A percentile compares a stretch with the other conserved stretches of the same genome.
Evolutionary conservation across 176 grass and related monocot species (phyloP).

Genomic region (Pontederia crassipes): DNA sequence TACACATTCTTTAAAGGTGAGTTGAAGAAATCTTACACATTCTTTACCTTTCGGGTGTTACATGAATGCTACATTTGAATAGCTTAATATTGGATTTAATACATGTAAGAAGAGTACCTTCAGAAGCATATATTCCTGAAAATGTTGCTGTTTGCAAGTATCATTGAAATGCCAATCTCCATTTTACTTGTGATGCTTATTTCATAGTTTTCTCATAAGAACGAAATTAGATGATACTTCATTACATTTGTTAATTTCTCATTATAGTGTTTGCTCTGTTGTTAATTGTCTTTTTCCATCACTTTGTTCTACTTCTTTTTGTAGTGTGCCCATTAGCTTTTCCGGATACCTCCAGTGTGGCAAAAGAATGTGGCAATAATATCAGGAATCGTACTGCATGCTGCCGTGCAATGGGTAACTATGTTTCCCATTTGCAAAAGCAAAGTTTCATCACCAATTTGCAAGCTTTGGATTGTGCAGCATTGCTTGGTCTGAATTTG

Average conservation of each 20-base stretch:
- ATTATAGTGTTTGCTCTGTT: neutral
- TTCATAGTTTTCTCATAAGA: too few relatives aligned
- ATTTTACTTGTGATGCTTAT: too few relatives aligned
- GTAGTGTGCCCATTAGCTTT: constrained; percentile 84
- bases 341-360: constrained; percentile 73
- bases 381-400: constrained; percentile 59
- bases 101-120: too few relatives aligned
- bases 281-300: constrained; percentile 2
- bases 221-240: neutral
- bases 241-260: neutral
- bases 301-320: constrained; percentile 15
- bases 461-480: constrained; percentile 87
- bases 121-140: too few relatives aligned
- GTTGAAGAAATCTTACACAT: too few relatives aligned
- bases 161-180: too few relatives aligned
- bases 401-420: constrained; percentile 66
- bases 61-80: too few relatives aligned
- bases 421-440: constrained; percentile 89
- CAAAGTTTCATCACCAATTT: constrained; percentile 99
- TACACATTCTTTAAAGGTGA: too few relatives aligned
- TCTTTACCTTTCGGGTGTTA: too few relatives aligned
- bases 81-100: too few relatives aligned
- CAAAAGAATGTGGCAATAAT: constrained; percentile 45
- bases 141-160: too few relatives aligned
- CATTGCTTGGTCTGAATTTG: constrained; percentile 64